Evolutionary conservation across 1,139 yeast species (phyloP), one percentile per base, ranked within the genome.

Genomic region (Candida glucosophila): DNA sequence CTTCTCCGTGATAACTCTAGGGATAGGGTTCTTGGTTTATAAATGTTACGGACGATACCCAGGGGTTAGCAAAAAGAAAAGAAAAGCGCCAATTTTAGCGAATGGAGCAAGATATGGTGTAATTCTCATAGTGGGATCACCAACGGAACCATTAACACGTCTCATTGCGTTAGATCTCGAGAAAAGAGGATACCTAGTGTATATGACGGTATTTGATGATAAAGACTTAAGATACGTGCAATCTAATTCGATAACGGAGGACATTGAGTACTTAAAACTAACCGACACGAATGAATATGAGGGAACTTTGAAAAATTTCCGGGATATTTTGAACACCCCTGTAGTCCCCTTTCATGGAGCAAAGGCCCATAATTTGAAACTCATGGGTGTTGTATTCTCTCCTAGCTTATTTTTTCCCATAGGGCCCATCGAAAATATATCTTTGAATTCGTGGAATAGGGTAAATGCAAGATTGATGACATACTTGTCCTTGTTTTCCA

Each of bases 81-180:
- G 93, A 39, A 55, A 77, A 33, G 93, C 86, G 1, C 63, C 67
- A 4, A 66, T 74, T 32, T 58, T 82, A 18, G 40, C 68, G 6
- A 77, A 77, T 37, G 93, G 92, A 0, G 82, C 83, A 3, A 55
- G 94, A 23, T 66, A 68, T 31, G 92, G 82, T 39, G 90, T 80
- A 5, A 72, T 82, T 0, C 56, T 83, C 17, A 56, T 83, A 5
- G 67, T 82, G 2, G 93, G 93, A 2, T 77, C 88, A 2, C 88
- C 90, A 2, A 66, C 74, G 1, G 92, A 81, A 35, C 86, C 88
- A 1, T 54, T 82, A 34, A 75, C 85, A 0, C 59, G 85, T 30
- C 58, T 77, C 25, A 58, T 83, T 19, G 83, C 86, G 1, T 63
- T 72, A 29, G 94, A 83, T 43, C 63, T 83, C 39, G 86, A 80